A percentile compares a stretch with the other conserved stretches of the same genome.
phyloP scores from a whole-genome alignment of 2,329 filamentous ascomycete species.

The Alternaria arborescens region DNA sequence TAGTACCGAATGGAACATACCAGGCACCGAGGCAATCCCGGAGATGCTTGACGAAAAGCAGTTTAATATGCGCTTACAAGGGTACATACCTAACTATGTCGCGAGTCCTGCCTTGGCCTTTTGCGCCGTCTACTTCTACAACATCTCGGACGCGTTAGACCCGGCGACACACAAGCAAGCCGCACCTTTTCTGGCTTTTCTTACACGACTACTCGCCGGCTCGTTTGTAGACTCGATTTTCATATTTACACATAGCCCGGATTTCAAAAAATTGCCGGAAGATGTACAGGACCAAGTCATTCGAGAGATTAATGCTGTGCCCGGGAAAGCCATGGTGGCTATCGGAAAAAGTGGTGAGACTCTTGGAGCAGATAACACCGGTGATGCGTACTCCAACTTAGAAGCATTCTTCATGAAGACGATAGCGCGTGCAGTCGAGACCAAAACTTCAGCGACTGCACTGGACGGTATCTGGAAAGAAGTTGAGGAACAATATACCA shows the following conservation, averaged over 20 bases:
- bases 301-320: slow-evolving; percentile 33
- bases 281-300: slow-evolving; percentile 24
- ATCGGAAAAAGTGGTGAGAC: slow-evolving; percentile 18
- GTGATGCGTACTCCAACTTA: slow-evolving; percentile 24
- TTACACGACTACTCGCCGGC: slow-evolving; percentile 35
- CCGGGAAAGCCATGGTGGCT: slow-evolving; percentile 29
- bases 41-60: slow-evolving; percentile 7
- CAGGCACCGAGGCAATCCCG: slow-evolving; percentile 20
- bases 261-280: slow-evolving; percentile 27
- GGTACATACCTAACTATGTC: slow-evolving; percentile 32
- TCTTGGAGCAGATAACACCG: slow-evolving; percentile 4
- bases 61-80: slow-evolving; percentile 38
- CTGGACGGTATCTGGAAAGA: slow-evolving; percentile 41
- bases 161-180: slow-evolving; percentile 30
- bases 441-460: slow-evolving; percentile 15
- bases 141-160: slow-evolving; percentile 32
- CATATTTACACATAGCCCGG: slow-evolving; percentile 16
- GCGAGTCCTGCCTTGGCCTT: slow-evolving; percentile 32
- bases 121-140: slow-evolving; percentile 45
- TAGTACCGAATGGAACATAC: slow-evolving; percentile 37
- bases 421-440: slow-evolving; percentile 37
- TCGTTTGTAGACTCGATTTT: slow-evolving; percentile 27
- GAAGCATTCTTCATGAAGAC: slow-evolving; percentile 36
- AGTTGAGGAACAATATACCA: slow-evolving; percentile 27
- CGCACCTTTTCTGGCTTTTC: slow-evolving; percentile 38